phyloP scores from a whole-genome alignment of 805 yeast species.

The Kodamaea nitidulidarum region DNA sequence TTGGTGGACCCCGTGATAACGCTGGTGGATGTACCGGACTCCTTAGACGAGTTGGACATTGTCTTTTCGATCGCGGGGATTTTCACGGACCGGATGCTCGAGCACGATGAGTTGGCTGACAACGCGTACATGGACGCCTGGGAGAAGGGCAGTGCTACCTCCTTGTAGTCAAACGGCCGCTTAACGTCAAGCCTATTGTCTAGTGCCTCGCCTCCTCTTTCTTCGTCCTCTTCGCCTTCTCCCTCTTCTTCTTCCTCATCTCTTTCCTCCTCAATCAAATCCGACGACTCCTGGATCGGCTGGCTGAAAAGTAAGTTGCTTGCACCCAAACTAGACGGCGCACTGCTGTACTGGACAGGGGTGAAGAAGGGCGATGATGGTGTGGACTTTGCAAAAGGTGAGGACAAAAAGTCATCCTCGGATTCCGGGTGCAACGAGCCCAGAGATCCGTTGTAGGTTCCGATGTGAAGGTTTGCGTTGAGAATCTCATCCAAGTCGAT shows the following conservation, averaged over 20 bases:
- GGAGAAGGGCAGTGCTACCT: constrained; percentile 7
- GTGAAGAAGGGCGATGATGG: constrained; percentile 13
- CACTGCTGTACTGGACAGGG: constrained; percentile 6
- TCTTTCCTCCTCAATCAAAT: constrained; percentile 19
- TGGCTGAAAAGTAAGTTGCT: constrained; percentile 22
- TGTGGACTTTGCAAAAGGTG: constrained; percentile 27
- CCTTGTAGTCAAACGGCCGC: constrained; percentile 3
- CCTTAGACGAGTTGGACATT: constrained; percentile 30
- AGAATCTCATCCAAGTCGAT: constrained; percentile 39
- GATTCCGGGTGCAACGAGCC: constrained; percentile 13
- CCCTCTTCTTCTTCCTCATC: constrained; percentile 15
- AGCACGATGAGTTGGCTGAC: constrained; percentile 33
- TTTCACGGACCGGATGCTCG: constrained; percentile 23
- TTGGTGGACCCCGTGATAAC: constrained; percentile 15
- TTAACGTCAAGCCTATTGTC: not conserved
- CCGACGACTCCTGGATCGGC: constrained; percentile 27
- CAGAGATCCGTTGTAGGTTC: constrained; percentile 11
- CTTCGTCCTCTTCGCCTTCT: constrained; percentile 9
- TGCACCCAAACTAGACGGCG: constrained; percentile 9
- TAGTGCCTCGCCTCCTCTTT: constrained; percentile 6
- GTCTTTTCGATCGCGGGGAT: constrained; percentile 28
- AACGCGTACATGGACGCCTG: constrained; percentile 9
- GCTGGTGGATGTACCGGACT: constrained; percentile 16
- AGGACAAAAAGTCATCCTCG: constrained; percentile 28
- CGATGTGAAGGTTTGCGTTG: constrained; percentile 29